Base-by-base conservation (phyloP, 1,139 yeast genomes). In the Barnettozyma hawaiiensis region DNA sequence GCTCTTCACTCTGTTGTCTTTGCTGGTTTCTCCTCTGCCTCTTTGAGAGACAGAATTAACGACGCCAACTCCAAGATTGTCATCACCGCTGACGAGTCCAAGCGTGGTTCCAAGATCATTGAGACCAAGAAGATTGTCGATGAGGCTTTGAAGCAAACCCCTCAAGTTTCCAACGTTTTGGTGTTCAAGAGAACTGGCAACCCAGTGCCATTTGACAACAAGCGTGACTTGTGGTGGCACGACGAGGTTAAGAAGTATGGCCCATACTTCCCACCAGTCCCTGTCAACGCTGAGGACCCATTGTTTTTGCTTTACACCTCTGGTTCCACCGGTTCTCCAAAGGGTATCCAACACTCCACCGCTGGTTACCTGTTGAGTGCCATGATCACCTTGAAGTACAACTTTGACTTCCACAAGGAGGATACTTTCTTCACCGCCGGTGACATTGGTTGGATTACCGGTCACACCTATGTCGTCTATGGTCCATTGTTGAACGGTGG, bases 271-370 rank as follows among this genome's bases (percentile, higher is more conserved):
- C 86, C 97, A 27, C 95, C 95, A 40, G 86, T 77, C 36, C 81
- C 96, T 16, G 96, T 90, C 44, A 77, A 80, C 64, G 69, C 96
- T 29, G 97, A 90, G 69, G 96, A 90, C 67, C 97, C 97, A 42
- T 73, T 90, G 56, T 90, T 90, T 73, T 73, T 90, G 70, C 78
- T 90, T 52, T 90, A 90, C 70, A 90, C 97, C 44, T 87, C 97
- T 19, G 97, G 97, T 45, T 87, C 97, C 27, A 90, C 97, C 33
- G 97, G 97, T 52, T 80, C 94, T 54, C 97, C 97, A 64, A 90
- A 90, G 75, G 97, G 97, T 66, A 95, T 90, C 49, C 95, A 87
- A 57, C 94, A 85, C 62, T 71, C 81, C 39, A 83, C 92, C 40
- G 94, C 89, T 9, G 95, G 94, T 41, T 85, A 82, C 59, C 67